A percentile compares a stretch with the other conserved stretches of the same genome.
These are phyloP conservation scores for Clathrospora elynae DNA, from an alignment of 2,329 filamentous ascomycete species.

Conservation along the genomic window DNA sequence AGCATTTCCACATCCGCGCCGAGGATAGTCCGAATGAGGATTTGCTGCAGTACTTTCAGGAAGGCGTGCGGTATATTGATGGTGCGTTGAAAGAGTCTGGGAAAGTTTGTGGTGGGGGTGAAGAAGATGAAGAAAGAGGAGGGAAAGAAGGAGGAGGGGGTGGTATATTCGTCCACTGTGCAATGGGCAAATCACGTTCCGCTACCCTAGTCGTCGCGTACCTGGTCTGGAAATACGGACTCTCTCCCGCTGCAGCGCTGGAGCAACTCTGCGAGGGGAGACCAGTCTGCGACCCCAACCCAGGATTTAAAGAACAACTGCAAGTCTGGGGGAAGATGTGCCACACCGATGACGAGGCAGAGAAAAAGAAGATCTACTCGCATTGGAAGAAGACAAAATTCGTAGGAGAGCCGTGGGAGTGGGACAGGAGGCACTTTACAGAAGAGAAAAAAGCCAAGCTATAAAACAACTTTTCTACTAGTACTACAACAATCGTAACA, in stretches of 20 bases:
- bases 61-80: constrained; percentile 32
- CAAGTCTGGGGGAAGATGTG: constrained; percentile 38
- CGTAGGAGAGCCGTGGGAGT: constrained; percentile 46
- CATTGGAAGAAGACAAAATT: constrained; percentile 43
- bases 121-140: neutral
- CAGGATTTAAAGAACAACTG: constrained; percentile 44
- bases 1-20: constrained; percentile 37
- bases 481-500: too few relatives aligned
- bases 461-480: too few relatives aligned
- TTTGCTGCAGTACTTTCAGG: constrained; percentile 33
- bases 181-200: constrained; percentile 43
- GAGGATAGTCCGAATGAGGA: constrained; percentile 45
- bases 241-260: constrained; percentile 26
- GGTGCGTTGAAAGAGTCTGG: constrained; percentile 18
- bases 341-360: constrained; percentile 18
- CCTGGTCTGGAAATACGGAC: constrained; percentile 37
- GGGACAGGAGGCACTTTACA: constrained; percentile 41
- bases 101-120: neutral
- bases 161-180: constrained; percentile 43
- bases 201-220: constrained; percentile 43
- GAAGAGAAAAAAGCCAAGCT: neutral
- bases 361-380: constrained; percentile 37
- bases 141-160: constrained; percentile 18
- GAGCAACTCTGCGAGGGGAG: constrained; percentile 41
- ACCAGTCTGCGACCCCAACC: constrained; percentile 43